These are phyloP conservation scores for Hypericum perforatum DNA, from an alignment of 345 rosid genomes.

Conservation along the genomic window DNA sequence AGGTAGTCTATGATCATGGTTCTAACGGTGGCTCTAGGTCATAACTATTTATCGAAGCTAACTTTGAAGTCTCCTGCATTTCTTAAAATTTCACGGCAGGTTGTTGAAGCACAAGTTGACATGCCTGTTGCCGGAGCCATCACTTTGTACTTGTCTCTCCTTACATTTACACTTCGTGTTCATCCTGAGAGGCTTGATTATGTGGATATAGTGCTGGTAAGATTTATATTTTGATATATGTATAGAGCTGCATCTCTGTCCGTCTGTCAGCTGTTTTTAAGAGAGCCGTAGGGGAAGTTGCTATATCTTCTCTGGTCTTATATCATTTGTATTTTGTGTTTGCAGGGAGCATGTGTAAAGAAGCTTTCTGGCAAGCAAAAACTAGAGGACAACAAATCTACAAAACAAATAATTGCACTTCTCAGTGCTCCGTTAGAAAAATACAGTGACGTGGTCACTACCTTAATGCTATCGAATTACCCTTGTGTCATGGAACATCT, in stretches of 20 bases:
- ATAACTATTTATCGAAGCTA: too few species aligned
- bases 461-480: constrained; percentile 82
- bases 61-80: background rate
- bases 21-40: too few species aligned
- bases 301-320: too few species aligned
- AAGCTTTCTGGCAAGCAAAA: constrained; percentile 68
- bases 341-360: constrained; percentile 89
- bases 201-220: constrained; percentile 98
- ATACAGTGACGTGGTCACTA: constrained; percentile 82
- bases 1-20: too few species aligned
- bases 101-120: constrained; percentile 88
- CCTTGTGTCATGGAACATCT: constrained; percentile 81
- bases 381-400: constrained; percentile 71
- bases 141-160: constrained; percentile 91
- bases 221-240: background rate
- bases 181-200: constrained; percentile 99
- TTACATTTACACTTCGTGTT: constrained; percentile 91
- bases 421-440: constrained; percentile 96
- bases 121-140: constrained; percentile 93
- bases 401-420: constrained; percentile 88
- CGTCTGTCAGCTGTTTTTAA: too few species aligned
- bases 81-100: constrained; percentile 28
- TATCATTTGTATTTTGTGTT: background rate
- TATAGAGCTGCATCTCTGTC: too few species aligned
- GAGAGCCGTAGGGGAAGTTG: too few species aligned